Percentiles rank a stretch among this genome's conserved stretches.
These are phyloP conservation scores for Peltaster fructicola DNA, from an alignment of 2,329 filamentous ascomycete genomes.

Conservation along the genomic window DNA sequence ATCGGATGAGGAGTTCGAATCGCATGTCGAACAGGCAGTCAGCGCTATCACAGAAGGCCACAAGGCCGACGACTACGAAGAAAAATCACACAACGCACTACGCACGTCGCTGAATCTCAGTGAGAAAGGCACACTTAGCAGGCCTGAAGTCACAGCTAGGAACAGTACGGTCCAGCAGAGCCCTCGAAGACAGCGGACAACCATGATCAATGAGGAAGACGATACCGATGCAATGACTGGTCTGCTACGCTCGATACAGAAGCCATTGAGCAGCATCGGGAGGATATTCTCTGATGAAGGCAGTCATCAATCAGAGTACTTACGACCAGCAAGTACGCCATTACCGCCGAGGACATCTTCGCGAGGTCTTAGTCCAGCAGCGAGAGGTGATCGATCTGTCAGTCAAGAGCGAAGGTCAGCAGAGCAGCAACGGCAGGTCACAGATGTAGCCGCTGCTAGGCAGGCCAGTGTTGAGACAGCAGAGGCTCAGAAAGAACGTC, in stretches of 20 bases:
- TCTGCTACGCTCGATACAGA: constrained; percentile 76
- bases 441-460: constrained; percentile 49
- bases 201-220: constrained; percentile 30
- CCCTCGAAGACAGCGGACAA: constrained; percentile 39
- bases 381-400: constrained; percentile 8
- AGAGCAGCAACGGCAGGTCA: constrained; percentile 12
- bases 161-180: constrained; percentile 44
- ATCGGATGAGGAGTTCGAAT: constrained; percentile 85
- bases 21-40: constrained; percentile 88
- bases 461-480: constrained; percentile 83
- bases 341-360: constrained; percentile 28
- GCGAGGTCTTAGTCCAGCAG: constrained; percentile 29
- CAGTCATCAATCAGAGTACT: constrained; percentile 13
- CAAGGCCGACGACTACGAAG: constrained; percentile 35
- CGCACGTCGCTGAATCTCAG: constrained; percentile 23
- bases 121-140: constrained; percentile 32
- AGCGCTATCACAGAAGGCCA: constrained; percentile 90
- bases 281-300: constrained; percentile 74
- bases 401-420: constrained; percentile 13
- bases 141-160: constrained; percentile 40
- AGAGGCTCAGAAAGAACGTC: constrained; percentile 66
- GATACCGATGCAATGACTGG: constrained; percentile 71
- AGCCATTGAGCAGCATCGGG: constrained; percentile 76
- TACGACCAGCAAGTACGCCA: constrained; percentile 26
- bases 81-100: constrained; percentile 16